Evolutionary conservation across 1,284 basidiomycete genomes (phyloP), one percentile per base, ranked within the genome.

Genomic region (Ustilago lituana): DNA sequence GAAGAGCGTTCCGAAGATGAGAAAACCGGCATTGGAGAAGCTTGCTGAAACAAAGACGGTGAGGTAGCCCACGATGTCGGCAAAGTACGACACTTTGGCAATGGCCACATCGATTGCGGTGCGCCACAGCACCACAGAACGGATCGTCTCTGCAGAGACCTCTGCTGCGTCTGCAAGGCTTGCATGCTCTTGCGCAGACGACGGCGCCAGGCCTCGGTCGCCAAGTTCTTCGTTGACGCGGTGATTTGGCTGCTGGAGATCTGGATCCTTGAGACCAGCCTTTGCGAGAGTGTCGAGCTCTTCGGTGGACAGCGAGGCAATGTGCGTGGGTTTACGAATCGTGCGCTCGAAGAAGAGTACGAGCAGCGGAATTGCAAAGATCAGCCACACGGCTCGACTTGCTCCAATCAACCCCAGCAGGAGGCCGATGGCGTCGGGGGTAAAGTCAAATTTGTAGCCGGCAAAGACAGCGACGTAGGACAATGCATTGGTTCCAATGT

Each of bases 401-500:
- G 50, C 57, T 0, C 67, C 67, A 14, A 70, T 70, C 23, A 70
- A 43, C 3, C 57, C 62, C 4, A 70, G 26, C 15, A 70, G 23
- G 2, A 70, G 37, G 2, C 67, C 67, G 19, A 70, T 65, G 14
- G 57, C 62, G n/a, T 65, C 67, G 0, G 67, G 67, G 3, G 62
- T 65, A 29, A 64, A 65, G 51, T 70, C 67, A 35, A 70, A 70
- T 22, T 55, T 51, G 58, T 70, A 70, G 5, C 67, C 60, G 0
- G 67, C 61, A 43, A 65, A 70, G 19, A 70, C 55, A 11, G 62
- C 62, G 9, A 70, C 48, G 32, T 65, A 65, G 9, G 54, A 55
- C 15, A 70, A 35, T 0, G 62, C 67, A 10, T 57, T 70, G 9
- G 62, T 61, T 17, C 67, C 67, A 22, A 70, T 43, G 50, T 65